phyloP scores from a whole-genome alignment of 2,329 filamentous ascomycete species.

The Fusarium gaditjirri region DNA sequence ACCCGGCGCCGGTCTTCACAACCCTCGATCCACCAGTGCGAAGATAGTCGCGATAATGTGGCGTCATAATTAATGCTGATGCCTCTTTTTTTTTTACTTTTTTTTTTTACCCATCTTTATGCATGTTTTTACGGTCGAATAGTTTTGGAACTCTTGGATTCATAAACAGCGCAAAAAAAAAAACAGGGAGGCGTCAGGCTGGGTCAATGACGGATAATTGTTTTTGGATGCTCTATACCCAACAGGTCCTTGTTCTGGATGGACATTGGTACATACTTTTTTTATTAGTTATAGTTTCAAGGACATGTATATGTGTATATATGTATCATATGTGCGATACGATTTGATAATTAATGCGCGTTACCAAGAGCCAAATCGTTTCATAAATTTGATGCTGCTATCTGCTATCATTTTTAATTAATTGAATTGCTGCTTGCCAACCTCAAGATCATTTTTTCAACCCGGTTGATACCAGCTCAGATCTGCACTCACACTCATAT shows the following conservation, averaged over 20 bases:
- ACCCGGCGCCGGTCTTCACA: constrained; percentile 48
- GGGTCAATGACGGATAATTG: constrained; percentile 31
- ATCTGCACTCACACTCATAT: not conserved
- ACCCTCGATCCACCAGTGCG: constrained; percentile 46
- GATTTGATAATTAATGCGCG: constrained; percentile 16
- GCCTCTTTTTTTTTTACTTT: no score
- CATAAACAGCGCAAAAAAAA: constrained; percentile 34
- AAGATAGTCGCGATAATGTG: constrained; percentile 36
- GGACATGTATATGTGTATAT: constrained; percentile 17
- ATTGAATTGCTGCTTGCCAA: constrained; percentile 4
- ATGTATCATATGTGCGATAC: constrained; percentile 3
- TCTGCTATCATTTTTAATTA: not conserved
- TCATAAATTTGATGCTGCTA: not conserved
- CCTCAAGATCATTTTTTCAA: not conserved
- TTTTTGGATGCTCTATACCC: constrained; percentile 40
- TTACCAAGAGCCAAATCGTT: constrained; percentile 13
- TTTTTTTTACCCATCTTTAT: constrained; percentile 18
- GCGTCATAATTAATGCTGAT: constrained; percentile 34
- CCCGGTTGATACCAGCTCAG: not conserved
- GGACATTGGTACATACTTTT: constrained; percentile 40
- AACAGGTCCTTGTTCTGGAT: constrained; percentile 19
- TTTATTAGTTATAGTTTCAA: constrained; percentile 6
- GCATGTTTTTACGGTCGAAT: constrained; percentile 19
- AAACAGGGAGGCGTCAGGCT: constrained; percentile 33
- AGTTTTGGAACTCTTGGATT: constrained; percentile 18